phyloP scores from a whole-genome alignment of 2,329 filamentous ascomycete species.

The Bipolaris gigantea region DNA sequence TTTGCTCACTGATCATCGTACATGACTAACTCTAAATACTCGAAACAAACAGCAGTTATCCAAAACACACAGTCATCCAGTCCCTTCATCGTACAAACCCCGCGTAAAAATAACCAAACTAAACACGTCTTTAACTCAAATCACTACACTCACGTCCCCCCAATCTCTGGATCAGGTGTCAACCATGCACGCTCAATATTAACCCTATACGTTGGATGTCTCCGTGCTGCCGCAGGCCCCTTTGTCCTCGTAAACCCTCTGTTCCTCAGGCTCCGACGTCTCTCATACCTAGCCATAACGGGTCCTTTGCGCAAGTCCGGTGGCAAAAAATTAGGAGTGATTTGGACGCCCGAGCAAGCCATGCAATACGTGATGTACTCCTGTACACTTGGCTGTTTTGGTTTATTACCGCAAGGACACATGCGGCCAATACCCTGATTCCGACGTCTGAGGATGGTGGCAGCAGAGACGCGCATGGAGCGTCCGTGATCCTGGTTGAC shows the following conservation, averaged over 20 bases:
- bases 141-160: not conserved
- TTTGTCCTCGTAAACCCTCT: not conserved
- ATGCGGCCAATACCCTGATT: not conserved
- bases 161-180: not conserved
- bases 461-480: not conserved
- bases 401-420: constrained; percentile 1
- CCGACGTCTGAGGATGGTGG: not conserved
- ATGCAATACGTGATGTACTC: constrained; percentile 3
- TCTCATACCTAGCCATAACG: not conserved
- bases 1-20: too few species aligned
- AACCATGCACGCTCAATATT: not conserved
- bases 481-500: not conserved
- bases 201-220: not conserved
- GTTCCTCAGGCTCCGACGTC: not conserved
- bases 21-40: too few species aligned
- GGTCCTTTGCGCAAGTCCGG: not conserved
- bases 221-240: not conserved
- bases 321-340: not conserved
- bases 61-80: not conserved
- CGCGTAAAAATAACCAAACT: too few species aligned
- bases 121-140: not conserved
- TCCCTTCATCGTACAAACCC: not conserved
- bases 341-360: not conserved
- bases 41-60: too few species aligned
- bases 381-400: not conserved